Evolutionary conservation across 352 stramenopile species (phyloP).

Genomic region (Globisporangium rhizosaccharum): DNA sequence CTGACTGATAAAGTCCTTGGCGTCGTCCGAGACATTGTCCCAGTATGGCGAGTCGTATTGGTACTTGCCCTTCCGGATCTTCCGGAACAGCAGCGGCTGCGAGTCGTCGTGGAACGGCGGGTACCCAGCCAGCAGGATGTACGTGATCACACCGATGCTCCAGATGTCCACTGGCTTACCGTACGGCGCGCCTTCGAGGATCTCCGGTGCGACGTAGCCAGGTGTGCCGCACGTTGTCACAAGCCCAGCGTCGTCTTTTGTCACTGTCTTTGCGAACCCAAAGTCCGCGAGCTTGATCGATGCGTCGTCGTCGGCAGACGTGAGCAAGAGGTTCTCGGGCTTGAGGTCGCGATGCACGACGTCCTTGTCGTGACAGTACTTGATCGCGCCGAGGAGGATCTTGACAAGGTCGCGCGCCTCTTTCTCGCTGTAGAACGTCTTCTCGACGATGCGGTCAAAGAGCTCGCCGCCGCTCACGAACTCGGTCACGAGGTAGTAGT

Average conservation of each 20-base stretch:
- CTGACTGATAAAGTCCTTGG: conserved; percentile 86
- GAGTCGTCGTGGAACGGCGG: conserved; percentile 92
- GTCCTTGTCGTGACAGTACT: conserved; percentile 86
- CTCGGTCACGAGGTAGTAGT: conserved; percentile 88
- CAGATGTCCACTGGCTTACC: conserved; percentile 81
- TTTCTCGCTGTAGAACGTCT: conserved; percentile 83
- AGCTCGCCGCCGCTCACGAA: conserved; percentile 84
- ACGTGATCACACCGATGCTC: conserved; percentile 89
- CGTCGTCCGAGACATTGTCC: conserved; percentile 85
- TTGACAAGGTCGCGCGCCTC: conserved; percentile 82
- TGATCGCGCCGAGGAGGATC: conserved; percentile 70
- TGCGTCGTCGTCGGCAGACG: conserved; percentile 73
- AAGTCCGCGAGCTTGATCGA: conserved; percentile 87
- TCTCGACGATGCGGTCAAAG: conserved; percentile 88
- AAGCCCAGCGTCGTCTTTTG: conserved; percentile 48
- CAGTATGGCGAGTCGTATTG: conserved; percentile 88
- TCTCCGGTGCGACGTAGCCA: conserved; percentile 77
- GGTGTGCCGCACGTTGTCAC: conserved; percentile 75
- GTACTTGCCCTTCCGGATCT: conserved; percentile 83
- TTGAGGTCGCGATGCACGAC: conserved; percentile 83
- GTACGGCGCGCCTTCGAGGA: conserved; percentile 67
- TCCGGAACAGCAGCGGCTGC: conserved; percentile 88
- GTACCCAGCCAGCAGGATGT: conserved; percentile 82
- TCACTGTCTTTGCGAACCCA: conserved; percentile 87
- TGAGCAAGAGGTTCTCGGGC: conserved; percentile 86